A percentile compares a stretch with the other conserved stretches of the same genome.
Evolutionary conservation across 129 eudicot genomes (phyloP).

Genomic region (Sambucus nigra): DNA sequence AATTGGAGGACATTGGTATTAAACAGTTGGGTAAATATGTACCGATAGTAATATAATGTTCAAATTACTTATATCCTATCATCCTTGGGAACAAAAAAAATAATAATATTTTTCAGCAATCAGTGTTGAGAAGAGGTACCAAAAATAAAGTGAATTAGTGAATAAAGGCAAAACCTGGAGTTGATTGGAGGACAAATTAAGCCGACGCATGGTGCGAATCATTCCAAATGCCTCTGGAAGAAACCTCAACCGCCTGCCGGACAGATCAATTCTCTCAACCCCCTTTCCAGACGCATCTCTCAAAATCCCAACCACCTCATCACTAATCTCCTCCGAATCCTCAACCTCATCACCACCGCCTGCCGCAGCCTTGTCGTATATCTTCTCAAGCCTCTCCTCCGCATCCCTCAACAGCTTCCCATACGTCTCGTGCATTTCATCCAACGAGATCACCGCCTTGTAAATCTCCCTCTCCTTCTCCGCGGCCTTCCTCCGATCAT

Average conservation of each 20-base stretch:
- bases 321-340: slow-evolving; percentile 36
- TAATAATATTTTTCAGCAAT: no score
- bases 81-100: no score
- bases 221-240: slow-evolving; percentile 81
- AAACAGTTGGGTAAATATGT: no score
- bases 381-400: slow-evolving; percentile 66
- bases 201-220: slow-evolving; percentile 37
- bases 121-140: no score
- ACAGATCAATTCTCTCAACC: slow-evolving; percentile 47
- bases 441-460: slow-evolving; percentile 55
- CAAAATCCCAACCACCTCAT: slow-evolving; percentile 63
- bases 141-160: no score
- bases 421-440: slow-evolving; percentile 70
- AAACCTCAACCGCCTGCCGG: slow-evolving; percentile 47
- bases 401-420: slow-evolving; percentile 67
- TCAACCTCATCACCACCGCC: slow-evolving; percentile 16
- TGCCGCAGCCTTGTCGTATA: slow-evolving; percentile 54
- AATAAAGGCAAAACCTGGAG: slow-evolving; percentile 43
- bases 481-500: slow-evolving; percentile 26
- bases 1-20: no score
- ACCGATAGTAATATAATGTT: no score
- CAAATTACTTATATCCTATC: no score
- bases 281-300: slow-evolving; percentile 36
- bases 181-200: slow-evolving; percentile 66
- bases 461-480: slow-evolving; percentile 48